A percentile compares a stretch with the other conserved stretches of the same genome.
Conservation (phyloP, 192 early-diverging fungal species). For the Linnemannia elongata region DNA sequence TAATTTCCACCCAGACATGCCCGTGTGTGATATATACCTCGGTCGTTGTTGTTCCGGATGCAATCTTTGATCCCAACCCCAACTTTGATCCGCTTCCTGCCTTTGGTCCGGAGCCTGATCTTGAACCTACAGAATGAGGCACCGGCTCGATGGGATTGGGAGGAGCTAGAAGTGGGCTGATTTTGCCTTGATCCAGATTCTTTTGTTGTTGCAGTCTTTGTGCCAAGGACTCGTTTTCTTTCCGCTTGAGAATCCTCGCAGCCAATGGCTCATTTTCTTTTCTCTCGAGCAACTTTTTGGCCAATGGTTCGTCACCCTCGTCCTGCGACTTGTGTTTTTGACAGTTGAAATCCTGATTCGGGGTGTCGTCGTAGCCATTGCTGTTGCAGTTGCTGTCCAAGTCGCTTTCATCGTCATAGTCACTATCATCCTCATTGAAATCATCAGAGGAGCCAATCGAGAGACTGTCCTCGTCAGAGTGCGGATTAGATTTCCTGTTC, state of each 20-base stretch:
- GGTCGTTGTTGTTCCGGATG: background rate
- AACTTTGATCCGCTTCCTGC: background rate
- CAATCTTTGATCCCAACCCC: background rate
- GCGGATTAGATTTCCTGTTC: background rate
- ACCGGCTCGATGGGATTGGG: background rate
- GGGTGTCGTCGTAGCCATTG: background rate
- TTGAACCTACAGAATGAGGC: background rate
- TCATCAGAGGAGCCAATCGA: background rate
- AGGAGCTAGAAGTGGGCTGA: background rate
- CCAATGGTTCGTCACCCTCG: slow-evolving; percentile 9
- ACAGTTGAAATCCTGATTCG: background rate
- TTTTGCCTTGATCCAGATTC: background rate
- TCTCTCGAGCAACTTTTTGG: background rate
- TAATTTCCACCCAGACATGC: background rate
- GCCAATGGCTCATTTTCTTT: background rate
- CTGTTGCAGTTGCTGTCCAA: too few species aligned
- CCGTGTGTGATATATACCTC: background rate
- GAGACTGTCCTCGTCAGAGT: background rate
- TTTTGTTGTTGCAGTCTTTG: background rate
- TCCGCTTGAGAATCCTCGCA: background rate
- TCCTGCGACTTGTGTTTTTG: background rate
- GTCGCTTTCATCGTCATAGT: slow-evolving; percentile 10
- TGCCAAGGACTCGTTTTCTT: background rate
- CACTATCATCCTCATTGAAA: slow-evolving; percentile 10
- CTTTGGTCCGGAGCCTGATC: background rate